phyloP scores from a whole-genome alignment of 352 stramenopile species.

The Pythium aristosporum region DNA sequence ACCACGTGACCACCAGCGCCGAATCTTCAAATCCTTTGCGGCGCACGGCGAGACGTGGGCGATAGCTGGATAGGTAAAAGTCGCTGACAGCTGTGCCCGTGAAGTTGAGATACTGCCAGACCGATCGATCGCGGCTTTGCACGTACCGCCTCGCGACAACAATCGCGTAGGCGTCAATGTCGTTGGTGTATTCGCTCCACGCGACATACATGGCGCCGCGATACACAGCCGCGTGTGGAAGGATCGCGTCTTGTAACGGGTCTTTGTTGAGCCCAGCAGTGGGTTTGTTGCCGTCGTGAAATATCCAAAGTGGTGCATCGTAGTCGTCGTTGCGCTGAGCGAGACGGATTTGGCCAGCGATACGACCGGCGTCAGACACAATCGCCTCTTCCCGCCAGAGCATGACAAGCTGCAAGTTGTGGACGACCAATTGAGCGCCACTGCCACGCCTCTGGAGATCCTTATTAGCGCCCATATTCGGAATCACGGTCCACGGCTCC shows the following conservation, averaged over 20 bases:
- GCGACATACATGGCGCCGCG: constrained; percentile 56
- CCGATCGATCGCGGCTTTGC: constrained; percentile 50
- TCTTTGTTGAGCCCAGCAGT: constrained; percentile 52
- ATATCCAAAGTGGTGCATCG: constrained; percentile 63
- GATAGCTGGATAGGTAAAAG: constrained; percentile 46
- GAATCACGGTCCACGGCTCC: constrained; percentile 54
- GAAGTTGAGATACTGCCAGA: constrained; percentile 49
- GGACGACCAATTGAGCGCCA: constrained; percentile 44
- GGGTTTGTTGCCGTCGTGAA: constrained; percentile 59
- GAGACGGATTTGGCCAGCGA: constrained; percentile 55
- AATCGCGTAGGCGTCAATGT: constrained; percentile 41
- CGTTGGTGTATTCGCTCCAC: constrained; percentile 47
- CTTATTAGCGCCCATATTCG: constrained; percentile 64
- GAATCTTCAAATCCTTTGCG: constrained; percentile 52
- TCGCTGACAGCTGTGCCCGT: constrained; percentile 26
- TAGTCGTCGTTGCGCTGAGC: constrained; percentile 52
- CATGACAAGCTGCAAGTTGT: constrained; percentile 60
- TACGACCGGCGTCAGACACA: constrained; percentile 11
- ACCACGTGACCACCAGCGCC: constrained; percentile 50
- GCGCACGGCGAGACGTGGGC: constrained; percentile 43
- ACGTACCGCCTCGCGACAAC: constrained; percentile 49
- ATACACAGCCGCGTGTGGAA: constrained; percentile 45
- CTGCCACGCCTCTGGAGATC: constrained; percentile 50
- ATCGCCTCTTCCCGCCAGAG: constrained; percentile 52
- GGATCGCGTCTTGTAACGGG: constrained; percentile 39